Evolutionary conservation across 768 basidiomycete genomes (phyloP).

Genomic region (Zangia roseola): DNA sequence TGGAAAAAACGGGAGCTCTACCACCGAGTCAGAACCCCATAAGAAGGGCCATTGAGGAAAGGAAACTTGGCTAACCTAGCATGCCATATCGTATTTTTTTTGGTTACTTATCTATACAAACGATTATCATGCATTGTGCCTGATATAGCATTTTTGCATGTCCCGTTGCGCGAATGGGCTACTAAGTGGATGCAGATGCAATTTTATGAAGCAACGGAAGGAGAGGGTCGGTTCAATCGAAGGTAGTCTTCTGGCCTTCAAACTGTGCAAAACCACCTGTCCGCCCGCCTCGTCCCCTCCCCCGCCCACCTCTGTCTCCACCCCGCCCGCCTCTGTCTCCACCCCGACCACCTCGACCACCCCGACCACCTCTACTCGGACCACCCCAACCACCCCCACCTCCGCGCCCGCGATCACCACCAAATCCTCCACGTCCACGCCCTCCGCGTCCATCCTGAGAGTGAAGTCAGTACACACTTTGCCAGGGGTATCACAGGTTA

Average conservation of each 20-base stretch:
- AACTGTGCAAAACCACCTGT: slow-evolving; percentile 51
- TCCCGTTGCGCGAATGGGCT: neutral
- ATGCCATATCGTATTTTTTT: neutral
- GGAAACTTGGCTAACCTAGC: slow-evolving; percentile 9
- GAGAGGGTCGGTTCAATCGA: slow-evolving; percentile 26
- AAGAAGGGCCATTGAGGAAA: slow-evolving; percentile 57
- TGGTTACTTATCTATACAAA: neutral
- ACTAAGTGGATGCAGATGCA: neutral
- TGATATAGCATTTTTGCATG: neutral
- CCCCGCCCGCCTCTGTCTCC: slow-evolving; percentile 39
- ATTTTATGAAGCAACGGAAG: neutral
- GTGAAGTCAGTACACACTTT: neutral
- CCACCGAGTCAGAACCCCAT: slow-evolving; percentile 68
- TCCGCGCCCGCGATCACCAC: slow-evolving; percentile 39
- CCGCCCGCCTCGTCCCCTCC: slow-evolving; percentile 43
- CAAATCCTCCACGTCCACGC: slow-evolving; percentile 39
- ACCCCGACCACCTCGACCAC: slow-evolving; percentile 40
- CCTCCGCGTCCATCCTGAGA: slow-evolving; percentile 35
- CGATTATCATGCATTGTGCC: neutral
- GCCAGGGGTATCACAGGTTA: slow-evolving; percentile 13
- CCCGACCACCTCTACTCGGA: slow-evolving; percentile 14
- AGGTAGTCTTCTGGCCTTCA: slow-evolving; percentile 54
- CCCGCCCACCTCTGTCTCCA: slow-evolving; percentile 34
- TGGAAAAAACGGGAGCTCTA: slow-evolving; percentile 74
- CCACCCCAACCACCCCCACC: slow-evolving; percentile 44